A percentile compares a stretch with the other conserved stretches of the same genome.
phyloP scores from a whole-genome alignment of 148 eudicot species.

The Heliamphora exappendiculata region DNA sequence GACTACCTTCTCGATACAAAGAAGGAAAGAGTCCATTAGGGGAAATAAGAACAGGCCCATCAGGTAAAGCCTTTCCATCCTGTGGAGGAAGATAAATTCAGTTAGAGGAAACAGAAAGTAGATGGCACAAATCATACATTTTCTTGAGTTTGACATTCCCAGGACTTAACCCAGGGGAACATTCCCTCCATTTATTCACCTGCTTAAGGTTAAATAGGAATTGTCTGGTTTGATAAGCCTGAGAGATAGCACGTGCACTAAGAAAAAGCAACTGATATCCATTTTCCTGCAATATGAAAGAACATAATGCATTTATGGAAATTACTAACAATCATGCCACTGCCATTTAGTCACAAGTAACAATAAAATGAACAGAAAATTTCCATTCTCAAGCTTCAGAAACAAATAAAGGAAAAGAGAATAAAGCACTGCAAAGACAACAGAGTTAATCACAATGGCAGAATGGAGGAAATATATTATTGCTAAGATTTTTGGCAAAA shows the following conservation, averaged over 20 bases:
- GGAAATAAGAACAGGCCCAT: slow-evolving; percentile 90
- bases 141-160: background rate
- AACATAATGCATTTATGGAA: slow-evolving; percentile 1
- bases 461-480: no score
- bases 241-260: slow-evolving; percentile 96
- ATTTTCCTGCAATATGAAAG: slow-evolving; percentile 75
- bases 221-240: slow-evolving; percentile 80
- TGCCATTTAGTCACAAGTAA: background rate
- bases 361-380: no score
- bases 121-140: background rate
- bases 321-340: background rate
- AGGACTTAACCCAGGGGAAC: background rate
- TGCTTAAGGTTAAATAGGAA: slow-evolving; percentile 82
- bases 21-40: slow-evolving; percentile 99
- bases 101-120: no score
- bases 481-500: background rate
- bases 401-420: no score
- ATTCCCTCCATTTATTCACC: slow-evolving; percentile 32
- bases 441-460: no score
- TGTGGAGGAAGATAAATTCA: slow-evolving; percentile 22
- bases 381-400: no score
- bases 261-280: slow-evolving; percentile 88
- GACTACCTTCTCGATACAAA: slow-evolving; percentile 86
- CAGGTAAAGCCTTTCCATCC: slow-evolving; percentile 93
- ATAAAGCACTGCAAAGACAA: no score